phyloP scores from a whole-genome alignment of 177 flowering plant species.

The Vitis hybrid region DNA sequence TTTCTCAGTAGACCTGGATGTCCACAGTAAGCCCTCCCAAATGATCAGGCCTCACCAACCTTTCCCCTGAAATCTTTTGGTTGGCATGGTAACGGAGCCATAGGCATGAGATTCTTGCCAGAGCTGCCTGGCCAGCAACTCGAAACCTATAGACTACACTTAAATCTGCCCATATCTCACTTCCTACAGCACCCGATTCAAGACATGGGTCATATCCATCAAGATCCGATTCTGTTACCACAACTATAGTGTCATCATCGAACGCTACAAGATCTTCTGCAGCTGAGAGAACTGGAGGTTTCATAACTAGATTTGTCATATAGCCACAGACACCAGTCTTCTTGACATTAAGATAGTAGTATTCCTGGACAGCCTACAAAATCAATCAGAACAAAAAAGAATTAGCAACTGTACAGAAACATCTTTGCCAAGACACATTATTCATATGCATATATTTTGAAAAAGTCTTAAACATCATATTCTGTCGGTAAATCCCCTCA shows the following conservation, averaged over 20 bases:
- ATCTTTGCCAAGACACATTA: too few species aligned
- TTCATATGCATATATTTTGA: too few species aligned
- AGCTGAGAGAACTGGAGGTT: conserved; percentile 15
- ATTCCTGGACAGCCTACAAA: conserved; percentile 79
- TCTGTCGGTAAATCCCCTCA: too few species aligned
- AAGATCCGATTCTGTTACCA: conserved; percentile 75
- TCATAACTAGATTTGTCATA: conserved; percentile 18
- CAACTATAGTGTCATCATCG: conserved; percentile 75
- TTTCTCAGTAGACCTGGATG: conserved; percentile 68
- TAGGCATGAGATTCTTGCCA: conserved; percentile 16
- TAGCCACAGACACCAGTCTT: conserved; percentile 8
- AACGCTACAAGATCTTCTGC: conserved; percentile 35
- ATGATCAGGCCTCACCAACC: conserved; percentile 38
- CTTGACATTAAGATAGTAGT: conserved; percentile 42
- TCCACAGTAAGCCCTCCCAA: conserved; percentile 58
- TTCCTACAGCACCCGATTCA: conserved; percentile 31
- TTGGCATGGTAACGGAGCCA: too few species aligned
- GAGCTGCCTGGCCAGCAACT: conserved; percentile 66
- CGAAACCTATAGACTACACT: conserved; percentile 60
- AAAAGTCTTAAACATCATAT: too few species aligned
- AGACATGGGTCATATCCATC: conserved; percentile 43
- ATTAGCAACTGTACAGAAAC: too few species aligned
- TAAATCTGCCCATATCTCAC: conserved; percentile 60
- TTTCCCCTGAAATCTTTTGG: conserved; percentile 31
- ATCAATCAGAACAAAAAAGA: not conserved